Base-by-base conservation (phyloP, 805 yeast species). In the Nakazawaea ambrosiae region DNA sequence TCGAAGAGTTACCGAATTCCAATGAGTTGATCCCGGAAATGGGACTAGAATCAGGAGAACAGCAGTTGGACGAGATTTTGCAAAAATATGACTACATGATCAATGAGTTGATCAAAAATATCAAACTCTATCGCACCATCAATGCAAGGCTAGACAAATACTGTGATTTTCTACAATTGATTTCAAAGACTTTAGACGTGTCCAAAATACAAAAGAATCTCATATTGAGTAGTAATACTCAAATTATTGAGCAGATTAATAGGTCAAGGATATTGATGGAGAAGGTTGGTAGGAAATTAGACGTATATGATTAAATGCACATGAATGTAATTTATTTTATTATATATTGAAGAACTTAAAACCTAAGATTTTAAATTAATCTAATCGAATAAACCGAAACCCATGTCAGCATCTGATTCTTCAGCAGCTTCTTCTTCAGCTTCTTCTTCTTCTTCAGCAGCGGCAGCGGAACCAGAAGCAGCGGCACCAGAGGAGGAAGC, bases 401-500 rank as follows among this genome's bases (percentile, higher is more conserved):
- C 95, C 94, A 84, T 81, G 70, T 81, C 90, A 49, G 68, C 75
- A 57, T 78, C 85, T 50, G 75, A 75, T 61, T 75, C 82, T 58
- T 65, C 73, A 52, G 60, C 81, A 51, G 60, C 80, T 54, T 68
- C 89, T 57, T 73, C 87, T 57, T 68, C 80, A 51, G 64, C 85
- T 54, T 67, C 92, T 44, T 64, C 92, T 44, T 66, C 95, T 42
- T 68, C 92, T 49, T 70, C 87, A 51, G 73, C 83, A 50, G 75
- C 80, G 49, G 66, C 79, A 64, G 68, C 84, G 58, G 74, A 81
- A 57, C 81, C 80, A 56, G 81, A 76, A 53, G 83, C 80, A 60
- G 75, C 76, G 60, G 73, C 75, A 60, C 77, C 71, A 55, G 82
- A 67, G 54, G 92, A 70, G 60, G 87, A 77, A 67, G 92, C 95